Evolutionary conservation across 2,329 filamentous ascomycete genomes (phyloP), one percentile per base, ranked within the genome.

Genomic region (Diplodia corticola): DNA sequence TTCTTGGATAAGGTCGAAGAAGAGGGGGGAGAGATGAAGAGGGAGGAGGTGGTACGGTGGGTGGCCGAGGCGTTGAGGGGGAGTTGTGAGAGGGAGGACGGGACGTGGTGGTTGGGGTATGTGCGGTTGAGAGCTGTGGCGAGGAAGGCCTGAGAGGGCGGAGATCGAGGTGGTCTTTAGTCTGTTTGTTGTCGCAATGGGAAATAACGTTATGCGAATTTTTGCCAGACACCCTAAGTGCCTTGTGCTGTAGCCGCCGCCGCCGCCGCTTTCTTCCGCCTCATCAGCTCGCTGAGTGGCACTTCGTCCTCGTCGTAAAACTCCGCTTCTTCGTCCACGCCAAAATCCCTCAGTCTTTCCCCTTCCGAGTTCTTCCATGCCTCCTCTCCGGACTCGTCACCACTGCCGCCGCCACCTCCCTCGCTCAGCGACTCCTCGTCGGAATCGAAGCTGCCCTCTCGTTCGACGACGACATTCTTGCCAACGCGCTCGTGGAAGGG

Each of bases 301-400:
- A 94, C 88, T 68, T 89, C 87, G 44, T 85, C 83, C 69, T 88
- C 86, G 70, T 87, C 83, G 30, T 87, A 86, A 54, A 88, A 88
- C 68, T 92, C 89, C 0, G 84, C 85, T 15, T 91, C 89, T 72
- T 92, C 90, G 70, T 94, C 91, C 0, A 95, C 91, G 1, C 91
- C 91, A 73, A 89, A 95, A 72, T 95, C 91, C 49, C 85, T 82
- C 59, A 95, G 78, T 37, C 87, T 82, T 73, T 94, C 90, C 1
- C 91, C 91, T 63, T 94, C 91, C 0, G 86, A 83, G 70, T 93
- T 94, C 0, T 83, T 86, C 91, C 91, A 95, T 5, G 80, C 84
- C 49, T 84, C 83, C 71, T 86, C 82, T 5, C 84, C 85, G 44
- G 72, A 69, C 13, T 77, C 73, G 48, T 76, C 74, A 6, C 7